Evolutionary conservation across 768 basidiomycete species (phyloP).

Genomic region (Filobasidium wieringae): DNA sequence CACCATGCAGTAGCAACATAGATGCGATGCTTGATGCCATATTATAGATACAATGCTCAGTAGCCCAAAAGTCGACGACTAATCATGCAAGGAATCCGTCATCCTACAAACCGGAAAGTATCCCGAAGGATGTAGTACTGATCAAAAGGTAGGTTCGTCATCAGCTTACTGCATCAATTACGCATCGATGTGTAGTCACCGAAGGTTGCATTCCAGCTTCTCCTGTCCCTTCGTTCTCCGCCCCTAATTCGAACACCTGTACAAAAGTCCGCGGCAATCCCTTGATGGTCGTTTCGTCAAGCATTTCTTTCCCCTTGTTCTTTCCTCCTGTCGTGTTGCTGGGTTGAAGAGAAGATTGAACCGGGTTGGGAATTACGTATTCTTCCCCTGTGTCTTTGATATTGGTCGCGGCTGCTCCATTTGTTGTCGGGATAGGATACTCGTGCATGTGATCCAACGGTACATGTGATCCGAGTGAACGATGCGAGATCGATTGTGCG

Average conservation of each 20-base stretch:
- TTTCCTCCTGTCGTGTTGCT: not conserved
- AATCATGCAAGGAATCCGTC: not conserved
- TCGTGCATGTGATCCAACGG: not conserved
- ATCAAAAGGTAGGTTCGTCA: not conserved
- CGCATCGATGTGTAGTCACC: not conserved
- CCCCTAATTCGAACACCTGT: conserved; percentile 9
- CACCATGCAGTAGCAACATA: too few relatives aligned
- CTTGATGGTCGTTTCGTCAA: not conserved
- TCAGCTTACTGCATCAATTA: not conserved
- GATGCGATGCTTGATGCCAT: too few relatives aligned
- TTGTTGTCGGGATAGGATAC: too few relatives aligned
- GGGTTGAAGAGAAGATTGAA: not conserved
- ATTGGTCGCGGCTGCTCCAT: not conserved
- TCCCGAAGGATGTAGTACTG: conserved; percentile 12
- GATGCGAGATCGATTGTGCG: conserved; percentile 2
- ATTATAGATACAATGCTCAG: too few relatives aligned
- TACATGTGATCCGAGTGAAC: not conserved
- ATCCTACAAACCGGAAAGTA: conserved; percentile 14
- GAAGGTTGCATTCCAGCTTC: not conserved
- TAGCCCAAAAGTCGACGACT: too few relatives aligned
- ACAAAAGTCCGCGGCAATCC: conserved; percentile 9
- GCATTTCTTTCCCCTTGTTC: conserved; percentile 1
- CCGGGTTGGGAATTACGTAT: not conserved
- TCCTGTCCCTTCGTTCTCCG: conserved; percentile 7
- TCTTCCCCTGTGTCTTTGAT: not conserved